A percentile compares a stretch with the other conserved stretches of the same genome.
These are phyloP conservation scores for Nicotiana tabacum DNA, from an alignment of 257 asterid species.

Conservation along the genomic window DNA sequence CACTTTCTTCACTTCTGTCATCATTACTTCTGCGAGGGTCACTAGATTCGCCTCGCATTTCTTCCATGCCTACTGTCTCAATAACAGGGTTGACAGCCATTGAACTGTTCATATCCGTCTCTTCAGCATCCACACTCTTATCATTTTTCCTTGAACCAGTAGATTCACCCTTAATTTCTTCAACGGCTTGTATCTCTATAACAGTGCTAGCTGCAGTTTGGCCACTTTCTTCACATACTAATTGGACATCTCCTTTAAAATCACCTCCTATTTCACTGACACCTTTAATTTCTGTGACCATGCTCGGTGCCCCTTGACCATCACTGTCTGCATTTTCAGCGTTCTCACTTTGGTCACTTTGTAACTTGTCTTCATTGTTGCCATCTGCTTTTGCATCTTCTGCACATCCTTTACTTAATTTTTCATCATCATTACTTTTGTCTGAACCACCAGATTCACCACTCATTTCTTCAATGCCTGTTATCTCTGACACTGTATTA, in stretches of 20 bases:
- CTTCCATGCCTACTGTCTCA: constrained; percentile 4
- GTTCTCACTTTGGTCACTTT: neutral
- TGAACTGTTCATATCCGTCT: neutral
- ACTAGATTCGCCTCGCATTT: neutral
- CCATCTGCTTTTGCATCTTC: neutral
- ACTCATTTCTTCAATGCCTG: neutral
- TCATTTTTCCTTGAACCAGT: neutral
- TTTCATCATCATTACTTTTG: neutral
- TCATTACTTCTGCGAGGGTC: neutral
- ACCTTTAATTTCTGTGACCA: neutral
- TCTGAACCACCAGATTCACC: neutral
- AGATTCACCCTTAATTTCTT: constrained; percentile 3
- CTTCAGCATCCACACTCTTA: neutral
- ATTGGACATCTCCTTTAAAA: neutral
- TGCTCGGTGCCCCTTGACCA: neutral
- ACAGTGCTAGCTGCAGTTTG: neutral
- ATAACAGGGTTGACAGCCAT: neutral
- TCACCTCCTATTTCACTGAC: neutral
- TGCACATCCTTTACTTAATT: neutral
- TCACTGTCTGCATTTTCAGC: neutral
- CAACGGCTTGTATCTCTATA: neutral
- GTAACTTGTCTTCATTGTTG: neutral
- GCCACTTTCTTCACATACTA: neutral
- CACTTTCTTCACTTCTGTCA: neutral
- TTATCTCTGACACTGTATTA: neutral